Base-by-base conservation (phyloP, 331 rosid genomes). In the Spiraea crenata region DNA sequence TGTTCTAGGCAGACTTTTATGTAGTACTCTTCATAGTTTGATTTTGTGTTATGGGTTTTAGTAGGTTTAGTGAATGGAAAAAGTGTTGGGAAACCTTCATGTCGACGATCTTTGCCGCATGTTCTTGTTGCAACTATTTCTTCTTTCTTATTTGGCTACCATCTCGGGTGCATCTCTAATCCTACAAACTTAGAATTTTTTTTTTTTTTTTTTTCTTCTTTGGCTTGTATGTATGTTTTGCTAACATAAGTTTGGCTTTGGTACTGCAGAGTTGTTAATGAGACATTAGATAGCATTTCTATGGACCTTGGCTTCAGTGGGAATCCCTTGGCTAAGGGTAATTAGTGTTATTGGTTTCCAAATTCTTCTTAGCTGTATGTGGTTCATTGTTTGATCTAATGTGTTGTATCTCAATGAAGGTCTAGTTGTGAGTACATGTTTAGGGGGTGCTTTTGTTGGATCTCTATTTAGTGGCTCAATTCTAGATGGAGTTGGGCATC, bases 401-500 rank as follows among this genome's bases (percentile, higher is more conserved):
- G 41, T 74, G 48, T 61, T 74, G 67, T 75, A 41, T 85, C 61
- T 79, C 71, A 56, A 77, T 82, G 80, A 72, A 91, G 96, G 97
- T 82, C 92, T 91, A 56, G 97, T 89, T 19, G 97, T 91, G 75
- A 91, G 97, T 84, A 82, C 83, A 16, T 89, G 97, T 76, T 78
- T 91, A 82, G 97, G 93, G 66, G 93, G 87, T 38, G 96, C 97
- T 68, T 89, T 91, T 79, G 51, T 81, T 77, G 97, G 96, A 73
- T 91, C 93, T 61, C 61, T 89, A 57, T 82, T 91, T 67, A 89
- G 96, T 52, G 96, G 97, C 35, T 89, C 84, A 86, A 81, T 89
- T 70, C 84, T 89, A n/a, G 96, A 91, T 76, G 89, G 93, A 72
- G 85, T 91, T 76, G 97, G 97, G 72, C 89, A 90, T 57, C 85